Evolutionary conservation across 805 yeast species (phyloP), one percentile per base, ranked within the genome.

Genomic region (Torulaspora microellipsoides): DNA sequence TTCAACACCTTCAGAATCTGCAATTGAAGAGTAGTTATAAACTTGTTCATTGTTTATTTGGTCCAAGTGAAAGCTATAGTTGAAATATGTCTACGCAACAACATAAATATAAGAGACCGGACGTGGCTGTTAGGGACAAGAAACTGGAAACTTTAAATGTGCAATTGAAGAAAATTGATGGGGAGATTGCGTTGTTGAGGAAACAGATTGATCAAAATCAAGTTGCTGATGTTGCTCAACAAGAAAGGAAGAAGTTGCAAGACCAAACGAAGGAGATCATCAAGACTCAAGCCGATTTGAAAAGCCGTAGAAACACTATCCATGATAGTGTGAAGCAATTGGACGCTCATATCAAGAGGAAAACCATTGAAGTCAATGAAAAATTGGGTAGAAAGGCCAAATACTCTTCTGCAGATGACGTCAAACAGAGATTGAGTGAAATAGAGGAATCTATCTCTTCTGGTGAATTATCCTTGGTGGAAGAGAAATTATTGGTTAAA

Each of bases 401-500:
- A 53, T 90, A 78, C 75, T 81, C 81, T 64, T 69, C 72, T 36
- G 77, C 75, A 48, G 81, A 70, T 30, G 95, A 85, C 50, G 82
- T 85, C 53, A 89, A 85, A 55, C 70, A 71, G 46, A 79, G 82
- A 65, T 73, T 85, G 59, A 62, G 64, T 46, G 72, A 71, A 52
- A 77, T 88, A 59, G 97, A 93, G 64, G 76, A 74, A 34, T 72
- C 76, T 53, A 82, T 93, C 49, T 86, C 85, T 43, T 68, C 84
- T 39, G 98, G 98, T 51, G 68, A 75, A 36, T 73, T 93, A 63
- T 78, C 86, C 56, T 79, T 93, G 60, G 97, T 89, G 42, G 96
- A 91, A 51, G 99, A 93, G 76, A 83, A 87, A 72, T 76, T 81
- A 61, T 68, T 75, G 52, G 80, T 93, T 54, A 85, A 85, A 70